Conservation (phyloP, 345 rosid genomes). For the Pseudoturritis turrita region DNA sequence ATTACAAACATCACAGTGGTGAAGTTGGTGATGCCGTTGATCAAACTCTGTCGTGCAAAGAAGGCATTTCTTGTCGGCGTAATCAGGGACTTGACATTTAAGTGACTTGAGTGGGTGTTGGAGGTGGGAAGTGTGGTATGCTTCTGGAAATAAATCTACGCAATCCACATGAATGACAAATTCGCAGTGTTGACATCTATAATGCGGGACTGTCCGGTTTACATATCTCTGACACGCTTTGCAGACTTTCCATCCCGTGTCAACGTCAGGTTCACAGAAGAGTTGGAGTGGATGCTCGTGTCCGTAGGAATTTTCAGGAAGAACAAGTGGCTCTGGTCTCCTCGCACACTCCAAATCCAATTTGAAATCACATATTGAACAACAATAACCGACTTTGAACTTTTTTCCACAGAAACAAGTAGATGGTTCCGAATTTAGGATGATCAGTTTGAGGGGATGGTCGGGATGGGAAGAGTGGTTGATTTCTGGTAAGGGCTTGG, state of each 20-base stretch:
- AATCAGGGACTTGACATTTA: neutral
- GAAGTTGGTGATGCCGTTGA: neutral
- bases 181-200: neutral
- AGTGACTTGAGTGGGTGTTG: neutral
- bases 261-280: neutral
- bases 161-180: neutral
- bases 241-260: neutral
- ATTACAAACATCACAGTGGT: conserved; percentile 3
- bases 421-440: neutral
- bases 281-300: neutral
- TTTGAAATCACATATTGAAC: neutral
- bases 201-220: neutral
- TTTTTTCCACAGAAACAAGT: neutral
- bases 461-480: neutral
- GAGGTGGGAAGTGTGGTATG: neutral
- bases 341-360: neutral
- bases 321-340: neutral
- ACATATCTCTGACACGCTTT: neutral
- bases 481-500: neutral
- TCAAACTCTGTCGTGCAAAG: neutral
- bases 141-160: neutral
- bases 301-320: neutral
- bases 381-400: neutral
- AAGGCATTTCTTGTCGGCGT: neutral
- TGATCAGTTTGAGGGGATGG: neutral